Percentiles rank a stretch among this genome's conserved stretches.
Conservation (phyloP, 176 grass and related monocot genomes). For the Eleusine indica region DNA sequence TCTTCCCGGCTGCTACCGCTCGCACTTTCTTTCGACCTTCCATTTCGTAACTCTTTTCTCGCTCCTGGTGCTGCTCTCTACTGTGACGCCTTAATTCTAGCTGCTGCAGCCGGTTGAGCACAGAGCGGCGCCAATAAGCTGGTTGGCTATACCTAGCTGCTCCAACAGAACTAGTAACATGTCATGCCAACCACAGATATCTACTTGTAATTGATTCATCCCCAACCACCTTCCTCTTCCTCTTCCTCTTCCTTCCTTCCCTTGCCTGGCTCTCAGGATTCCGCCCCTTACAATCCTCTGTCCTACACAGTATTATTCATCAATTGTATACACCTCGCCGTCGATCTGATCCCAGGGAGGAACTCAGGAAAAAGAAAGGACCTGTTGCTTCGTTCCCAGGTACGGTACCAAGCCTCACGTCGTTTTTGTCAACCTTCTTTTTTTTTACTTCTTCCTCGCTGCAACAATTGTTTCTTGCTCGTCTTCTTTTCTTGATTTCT, state of each 20-base stretch:
- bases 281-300: not conserved
- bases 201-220: not conserved
- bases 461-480: no score
- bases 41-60: not conserved
- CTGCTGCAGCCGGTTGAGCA: not conserved
- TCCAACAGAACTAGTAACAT: not conserved
- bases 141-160: not conserved
- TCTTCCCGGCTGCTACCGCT: no score
- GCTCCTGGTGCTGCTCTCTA: not conserved
- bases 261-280: not conserved
- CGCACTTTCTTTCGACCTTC: not conserved
- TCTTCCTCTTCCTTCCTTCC: not conserved
- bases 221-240: conserved; percentile 9
- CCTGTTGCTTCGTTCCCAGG: not conserved
- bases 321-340: not conserved
- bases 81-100: conserved; percentile 24
- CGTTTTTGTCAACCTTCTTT: not conserved
- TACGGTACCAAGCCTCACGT: not conserved
- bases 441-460: not conserved
- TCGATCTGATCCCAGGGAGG: conserved; percentile 8
- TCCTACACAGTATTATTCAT: not conserved
- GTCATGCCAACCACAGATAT: conserved; percentile 1
- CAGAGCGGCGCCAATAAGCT: not conserved
- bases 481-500: not conserved
- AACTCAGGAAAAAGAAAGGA: not conserved